Evolutionary conservation across 164 flowering plant genomes (phyloP).

Genomic region (Liquidambar formosana): DNA sequence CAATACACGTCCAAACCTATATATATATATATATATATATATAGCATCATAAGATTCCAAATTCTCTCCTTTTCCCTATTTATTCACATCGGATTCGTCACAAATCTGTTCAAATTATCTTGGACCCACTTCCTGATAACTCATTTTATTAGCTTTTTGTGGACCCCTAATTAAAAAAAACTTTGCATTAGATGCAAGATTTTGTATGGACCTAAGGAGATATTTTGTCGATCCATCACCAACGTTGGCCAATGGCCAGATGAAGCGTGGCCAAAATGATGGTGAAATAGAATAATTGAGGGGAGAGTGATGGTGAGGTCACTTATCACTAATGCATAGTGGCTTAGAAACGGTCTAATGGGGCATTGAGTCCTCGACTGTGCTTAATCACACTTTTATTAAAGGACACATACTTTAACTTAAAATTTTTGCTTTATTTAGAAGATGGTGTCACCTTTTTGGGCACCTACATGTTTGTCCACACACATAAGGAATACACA

Average conservation of each 20-base stretch:
- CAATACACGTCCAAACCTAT: too few species aligned
- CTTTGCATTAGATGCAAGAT: too few species aligned
- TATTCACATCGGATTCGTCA: too few species aligned
- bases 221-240: not conserved
- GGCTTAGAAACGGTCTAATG: not conserved
- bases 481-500: conserved; percentile 9
- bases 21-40: too few species aligned
- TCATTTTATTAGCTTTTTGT: too few species aligned
- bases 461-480: conserved; percentile 10
- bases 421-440: not conserved
- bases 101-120: too few species aligned
- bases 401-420: not conserved
- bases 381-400: conserved; percentile 1
- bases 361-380: conserved; percentile 4
- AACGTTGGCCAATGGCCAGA: too few species aligned
- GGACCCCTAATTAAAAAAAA: too few species aligned
- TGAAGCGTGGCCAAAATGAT: conserved; percentile 11
- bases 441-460: conserved; percentile 16
- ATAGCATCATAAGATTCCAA: too few species aligned
- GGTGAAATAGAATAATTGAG: conserved; percentile 6
- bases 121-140: too few species aligned
- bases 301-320: conserved; percentile 24
- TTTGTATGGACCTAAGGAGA: not conserved
- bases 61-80: too few species aligned
- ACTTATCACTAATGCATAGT: conserved; percentile 10